Percentiles rank a stretch among this genome's conserved stretches.
Evolutionary conservation across 768 basidiomycete species (phyloP).

Genomic region (Boletus pseudopeckii): DNA sequence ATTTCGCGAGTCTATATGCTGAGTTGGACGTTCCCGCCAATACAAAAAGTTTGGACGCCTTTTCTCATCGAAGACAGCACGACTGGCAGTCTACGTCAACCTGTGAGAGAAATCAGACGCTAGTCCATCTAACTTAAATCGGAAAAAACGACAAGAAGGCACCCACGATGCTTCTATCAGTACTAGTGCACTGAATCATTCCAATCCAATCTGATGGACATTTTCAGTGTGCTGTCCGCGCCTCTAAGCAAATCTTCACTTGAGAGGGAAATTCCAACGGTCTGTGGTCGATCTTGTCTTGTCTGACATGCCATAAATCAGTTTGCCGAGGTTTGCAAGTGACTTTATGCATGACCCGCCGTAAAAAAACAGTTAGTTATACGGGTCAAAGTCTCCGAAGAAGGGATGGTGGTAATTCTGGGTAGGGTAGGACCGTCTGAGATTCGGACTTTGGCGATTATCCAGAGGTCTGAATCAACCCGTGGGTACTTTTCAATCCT

Average conservation of each 20-base stretch:
- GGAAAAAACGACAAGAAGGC: slow-evolving; percentile 8
- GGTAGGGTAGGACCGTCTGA: neutral
- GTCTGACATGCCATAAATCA: neutral
- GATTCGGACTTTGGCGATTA: neutral
- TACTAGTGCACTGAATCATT: neutral
- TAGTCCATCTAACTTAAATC: slow-evolving; percentile 14
- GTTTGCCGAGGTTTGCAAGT: neutral
- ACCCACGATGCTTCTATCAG: slow-evolving; percentile 12
- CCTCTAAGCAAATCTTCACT: neutral
- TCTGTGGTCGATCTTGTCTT: slow-evolving; percentile 7
- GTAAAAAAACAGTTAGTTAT: slow-evolving; percentile 3
- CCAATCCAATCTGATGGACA: neutral
- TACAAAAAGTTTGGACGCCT: neutral
- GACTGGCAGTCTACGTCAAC: neutral
- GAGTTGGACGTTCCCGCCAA: neutral
- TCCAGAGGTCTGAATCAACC: neutral
- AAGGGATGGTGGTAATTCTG: neutral
- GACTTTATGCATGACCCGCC: neutral
- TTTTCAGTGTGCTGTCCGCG: neutral
- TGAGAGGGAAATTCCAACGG: slow-evolving; percentile 7
- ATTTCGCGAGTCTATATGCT: neutral
- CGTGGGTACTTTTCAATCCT: neutral
- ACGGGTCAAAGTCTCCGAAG: neutral
- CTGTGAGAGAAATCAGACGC: slow-evolving; percentile 9
- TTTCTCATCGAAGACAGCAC: slow-evolving; percentile 2